Base-by-base conservation (phyloP, 768 basidiomycete species). In the Serendipita sp. region DNA sequence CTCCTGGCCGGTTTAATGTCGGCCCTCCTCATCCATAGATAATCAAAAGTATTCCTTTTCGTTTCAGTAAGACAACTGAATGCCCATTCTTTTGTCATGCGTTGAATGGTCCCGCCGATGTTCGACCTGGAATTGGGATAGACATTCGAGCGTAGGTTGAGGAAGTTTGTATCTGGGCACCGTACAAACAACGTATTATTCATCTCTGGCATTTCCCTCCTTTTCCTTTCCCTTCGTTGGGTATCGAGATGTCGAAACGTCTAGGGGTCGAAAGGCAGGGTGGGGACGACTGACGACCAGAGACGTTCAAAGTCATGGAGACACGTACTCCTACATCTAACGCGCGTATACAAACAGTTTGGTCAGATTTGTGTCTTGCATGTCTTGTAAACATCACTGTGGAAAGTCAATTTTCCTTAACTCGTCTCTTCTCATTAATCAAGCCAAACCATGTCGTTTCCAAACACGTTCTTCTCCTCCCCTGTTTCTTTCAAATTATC, bases 21-120 rank as follows among this genome's bases (percentile, higher is more conserved):
- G 24, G 24, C 24, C 24, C 24, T 24, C 24, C 24, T 24, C 24
- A 35, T 32, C 4, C 64, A 34, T 41, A 45, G 3, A 45, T 64
- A 2, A 66, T 28, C 18, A 63, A 2, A 53, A 35, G 3, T 24
- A 54, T 8, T 16, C 63, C 65, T 24, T 24, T 24, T 24, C 24
- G 38, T 56, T 28, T 32, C 7, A 45, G 80, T 85, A 66, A 75
- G 83, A 51, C 83, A 83, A 24, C 80, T 97, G 16, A 94, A 99
- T 69, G 86, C 85, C 3, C 72, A 78, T 10, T 96, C 97, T 73
- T 98, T 98, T 73, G 94, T 99, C 70, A 80, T 81, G 0, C 78
- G 82, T 51, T 84, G 93, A 13, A 78, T 98, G 53, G 90, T 98
- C 51, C 92, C 91, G 7, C 92, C 95, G 53, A 82, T 99, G 51